Evolutionary conservation across 169 alveolate genomes (phyloP), one percentile per base, ranked within the genome.

Genomic region (Cytauxzoon felis): DNA sequence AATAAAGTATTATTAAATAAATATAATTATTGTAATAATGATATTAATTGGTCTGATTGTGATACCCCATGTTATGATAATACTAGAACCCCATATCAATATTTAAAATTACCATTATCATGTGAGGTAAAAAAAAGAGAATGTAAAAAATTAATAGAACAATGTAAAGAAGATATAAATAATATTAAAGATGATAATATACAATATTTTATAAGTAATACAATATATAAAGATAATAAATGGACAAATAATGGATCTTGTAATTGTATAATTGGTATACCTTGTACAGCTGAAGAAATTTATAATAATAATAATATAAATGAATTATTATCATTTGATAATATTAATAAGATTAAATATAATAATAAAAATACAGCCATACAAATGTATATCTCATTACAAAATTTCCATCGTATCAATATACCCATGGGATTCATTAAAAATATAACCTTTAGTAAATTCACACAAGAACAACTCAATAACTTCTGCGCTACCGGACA

Each of bases 201-300:
- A 18, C 6, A 34, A 3, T 41, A 69, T 33, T 27, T 34, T 5
- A 19, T 45, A 32, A 72, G 38, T 2, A 19, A 72, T 26, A 41
- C 69, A 19, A 18, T 26, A n/a, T 43, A 62, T 38, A 70, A 23
- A 1, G 51, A 19, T 7, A 18, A 36, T 43, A 3, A 59, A 5
- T 73, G 84, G 84, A 19, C 63, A 11, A 63, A 41, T 7, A 50
- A 73, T 32, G 84, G 78, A 1, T 29, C 78, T 4, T 73, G 84
- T 21, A n/a, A 52, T 23, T 73, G 84, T 41, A 65, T 54, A 30
- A 59, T 32, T 19, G 78, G 78, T 26, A 30, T 51, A 1, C 50
- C 73, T 3, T 73, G 84, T 33, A 41, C 65, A 0, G 57, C 78
- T 5, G 43, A 53, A 33, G 84, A 73, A 68, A 33, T 73, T 0